A percentile compares a stretch with the other conserved stretches of the same genome.
Evolutionary conservation across 1,284 basidiomycete genomes (phyloP).

Genomic region (Malassezia arunalokei): DNA sequence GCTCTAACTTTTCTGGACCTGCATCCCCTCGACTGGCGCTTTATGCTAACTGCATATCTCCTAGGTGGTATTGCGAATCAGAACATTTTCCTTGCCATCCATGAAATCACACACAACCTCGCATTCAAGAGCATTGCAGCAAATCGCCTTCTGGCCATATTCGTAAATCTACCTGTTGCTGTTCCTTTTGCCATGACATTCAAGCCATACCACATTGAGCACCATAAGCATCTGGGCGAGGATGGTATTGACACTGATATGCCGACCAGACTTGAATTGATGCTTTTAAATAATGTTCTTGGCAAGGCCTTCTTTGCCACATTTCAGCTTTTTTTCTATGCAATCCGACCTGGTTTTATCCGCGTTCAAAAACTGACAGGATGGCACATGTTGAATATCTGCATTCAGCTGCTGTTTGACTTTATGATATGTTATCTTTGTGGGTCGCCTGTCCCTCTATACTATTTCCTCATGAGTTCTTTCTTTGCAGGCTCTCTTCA

Average conservation of each 20-base stretch:
- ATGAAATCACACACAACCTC: slow-evolving; percentile 96
- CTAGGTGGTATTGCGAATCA: slow-evolving; percentile 92
- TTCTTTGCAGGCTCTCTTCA: slow-evolving; percentile 93
- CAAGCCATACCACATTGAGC: slow-evolving; percentile 81
- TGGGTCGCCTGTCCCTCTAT: slow-evolving; percentile 24
- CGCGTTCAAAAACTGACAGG: slow-evolving; percentile 65
- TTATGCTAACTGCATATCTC: slow-evolving; percentile 67
- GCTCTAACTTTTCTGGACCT: slow-evolving; percentile 42
- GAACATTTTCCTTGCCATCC: slow-evolving; percentile 91
- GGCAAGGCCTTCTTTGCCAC: slow-evolving; percentile 97
- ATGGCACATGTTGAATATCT: slow-evolving; percentile 74
- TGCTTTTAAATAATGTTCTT: slow-evolving; percentile 81
- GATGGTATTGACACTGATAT: slow-evolving; percentile 92
- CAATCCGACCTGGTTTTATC: slow-evolving; percentile 86
- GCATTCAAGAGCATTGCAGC: slow-evolving; percentile 71
- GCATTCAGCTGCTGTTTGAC: slow-evolving; percentile 62
- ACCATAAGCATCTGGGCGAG: slow-evolving; percentile 82
- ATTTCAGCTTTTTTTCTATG: slow-evolving; percentile 97
- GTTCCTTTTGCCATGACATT: slow-evolving; percentile 91
- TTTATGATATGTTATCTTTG: slow-evolving; percentile 47
- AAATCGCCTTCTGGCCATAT: slow-evolving; percentile 77
- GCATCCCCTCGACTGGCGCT: slow-evolving; percentile 59
- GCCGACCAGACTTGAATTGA: slow-evolving; percentile 70
- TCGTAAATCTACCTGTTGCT: slow-evolving; percentile 82
- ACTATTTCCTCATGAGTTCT: slow-evolving; percentile 73